Percentiles rank a stretch among this genome's conserved stretches.
Conservation (phyloP, 2,329 filamentous ascomycete species). For the Lojkania enalia region DNA sequence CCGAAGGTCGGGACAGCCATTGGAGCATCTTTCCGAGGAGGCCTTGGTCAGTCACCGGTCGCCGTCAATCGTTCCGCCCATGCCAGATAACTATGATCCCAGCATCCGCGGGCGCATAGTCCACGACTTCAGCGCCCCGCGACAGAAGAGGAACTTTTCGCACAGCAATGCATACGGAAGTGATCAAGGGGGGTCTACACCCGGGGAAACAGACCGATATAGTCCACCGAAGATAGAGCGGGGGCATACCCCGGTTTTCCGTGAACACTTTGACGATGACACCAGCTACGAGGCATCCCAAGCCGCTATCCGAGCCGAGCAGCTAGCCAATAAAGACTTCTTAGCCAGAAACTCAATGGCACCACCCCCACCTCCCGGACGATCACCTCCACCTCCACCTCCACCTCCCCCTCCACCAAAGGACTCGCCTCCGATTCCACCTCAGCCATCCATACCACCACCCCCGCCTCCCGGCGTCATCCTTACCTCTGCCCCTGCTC, state of each 20-base stretch:
- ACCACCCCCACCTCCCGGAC: constrained; percentile 25
- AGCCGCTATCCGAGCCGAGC: constrained; percentile 52
- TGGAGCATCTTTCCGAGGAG: constrained; percentile 54
- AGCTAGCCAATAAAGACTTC: constrained; percentile 53
- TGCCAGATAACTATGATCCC: constrained; percentile 65
- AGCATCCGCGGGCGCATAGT: constrained; percentile 65
- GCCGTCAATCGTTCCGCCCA: constrained; percentile 48
- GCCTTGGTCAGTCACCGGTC: constrained; percentile 54
- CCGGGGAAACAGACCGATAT: constrained; percentile 23
- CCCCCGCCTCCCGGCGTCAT: constrained; percentile 10
- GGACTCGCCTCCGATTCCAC: constrained; percentile 6
- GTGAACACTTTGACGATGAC: constrained; percentile 63
- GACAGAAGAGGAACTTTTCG: constrained; percentile 50
- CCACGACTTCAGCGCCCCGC: constrained; percentile 67
- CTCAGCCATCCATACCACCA: constrained; percentile 12
- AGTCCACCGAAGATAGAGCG: constrained; percentile 44
- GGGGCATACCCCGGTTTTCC: constrained; percentile 62
- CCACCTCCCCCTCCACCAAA: constrained; percentile 19
- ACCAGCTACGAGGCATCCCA: constrained; percentile 45
- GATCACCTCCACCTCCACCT: constrained; percentile 22
- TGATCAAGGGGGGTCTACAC: constrained; percentile 11
- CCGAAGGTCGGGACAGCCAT: constrained; percentile 57
- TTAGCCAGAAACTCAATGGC: constrained; percentile 49
- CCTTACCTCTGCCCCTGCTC: constrained; percentile 12
- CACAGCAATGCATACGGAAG: constrained; percentile 36